phyloP scores from a whole-genome alignment of 306 rosid genomes.

The Sophora flavescens region DNA sequence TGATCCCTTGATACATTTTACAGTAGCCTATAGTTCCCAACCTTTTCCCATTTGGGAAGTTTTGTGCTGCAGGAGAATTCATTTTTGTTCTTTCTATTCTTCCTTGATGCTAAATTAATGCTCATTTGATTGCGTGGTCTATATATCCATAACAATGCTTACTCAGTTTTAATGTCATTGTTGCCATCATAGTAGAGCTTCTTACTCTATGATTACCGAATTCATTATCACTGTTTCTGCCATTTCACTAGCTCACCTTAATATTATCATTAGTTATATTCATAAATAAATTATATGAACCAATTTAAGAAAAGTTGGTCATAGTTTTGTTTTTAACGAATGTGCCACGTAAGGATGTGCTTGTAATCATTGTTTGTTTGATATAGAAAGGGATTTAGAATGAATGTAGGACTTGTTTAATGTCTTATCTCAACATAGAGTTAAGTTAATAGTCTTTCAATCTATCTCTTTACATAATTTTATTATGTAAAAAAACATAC shows the following conservation, averaged over 20 bases:
- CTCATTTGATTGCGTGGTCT: conserved; percentile 37
- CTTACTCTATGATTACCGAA: too few species aligned
- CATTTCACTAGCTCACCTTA: too few species aligned
- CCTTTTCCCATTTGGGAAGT: conserved; percentile 50
- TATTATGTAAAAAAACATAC: too few species aligned
- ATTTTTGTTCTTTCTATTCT: conserved; percentile 17
- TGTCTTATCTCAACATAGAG: too few species aligned
- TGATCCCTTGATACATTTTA: conserved; percentile 37
- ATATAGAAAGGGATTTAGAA: not conserved
- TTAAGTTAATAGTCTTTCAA: too few species aligned
- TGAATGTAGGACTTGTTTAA: not conserved
- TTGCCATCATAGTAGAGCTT: too few species aligned
- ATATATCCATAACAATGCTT: conserved; percentile 7
- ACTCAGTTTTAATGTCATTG: not conserved
- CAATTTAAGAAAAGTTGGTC: too few species aligned
- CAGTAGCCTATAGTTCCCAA: conserved; percentile 38
- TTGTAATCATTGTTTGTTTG: not conserved
- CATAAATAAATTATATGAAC: not conserved
- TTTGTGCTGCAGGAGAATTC: conserved; percentile 56
- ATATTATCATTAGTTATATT: too few species aligned
- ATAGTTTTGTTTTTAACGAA: not conserved
- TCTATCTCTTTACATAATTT: too few species aligned
- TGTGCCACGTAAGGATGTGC: not conserved
- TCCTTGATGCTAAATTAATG: conserved; percentile 35
- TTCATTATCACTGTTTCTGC: too few species aligned